Conservation (phyloP, 768 basidiomycete species). For the Amylocystis lapponica region DNA sequence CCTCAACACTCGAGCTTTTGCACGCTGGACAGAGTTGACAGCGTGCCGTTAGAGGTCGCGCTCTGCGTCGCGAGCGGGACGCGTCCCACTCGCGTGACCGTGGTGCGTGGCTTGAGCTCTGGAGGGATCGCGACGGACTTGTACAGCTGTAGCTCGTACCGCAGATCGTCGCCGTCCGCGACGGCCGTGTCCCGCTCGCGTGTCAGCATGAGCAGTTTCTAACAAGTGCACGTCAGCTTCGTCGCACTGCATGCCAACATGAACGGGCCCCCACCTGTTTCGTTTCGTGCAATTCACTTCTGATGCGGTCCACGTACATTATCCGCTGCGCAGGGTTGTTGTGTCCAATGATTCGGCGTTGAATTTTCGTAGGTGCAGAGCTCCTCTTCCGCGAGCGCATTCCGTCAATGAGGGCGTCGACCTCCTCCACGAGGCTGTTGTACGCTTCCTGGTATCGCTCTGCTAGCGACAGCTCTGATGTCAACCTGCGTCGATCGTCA, state of each 20-base stretch:
- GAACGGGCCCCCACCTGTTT: slow-evolving; percentile 59
- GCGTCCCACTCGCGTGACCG: slow-evolving; percentile 27
- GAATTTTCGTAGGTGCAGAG: too few relatives aligned
- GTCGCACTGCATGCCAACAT: not conserved
- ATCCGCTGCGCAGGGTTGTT: slow-evolving; percentile 82
- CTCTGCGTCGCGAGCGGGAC: slow-evolving; percentile 20
- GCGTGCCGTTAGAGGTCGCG: slow-evolving; percentile 12
- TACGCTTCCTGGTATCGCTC: slow-evolving; percentile 72
- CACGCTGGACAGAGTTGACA: not conserved
- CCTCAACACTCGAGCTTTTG: not conserved
- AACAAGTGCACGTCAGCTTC: not conserved
- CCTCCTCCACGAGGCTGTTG: slow-evolving; percentile 53
- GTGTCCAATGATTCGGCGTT: slow-evolving; percentile 82
- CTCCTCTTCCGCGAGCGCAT: slow-evolving; percentile 74
- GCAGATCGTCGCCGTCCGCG: slow-evolving; percentile 26
- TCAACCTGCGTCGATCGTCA: slow-evolving; percentile 28
- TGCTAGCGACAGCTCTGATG: slow-evolving; percentile 49
- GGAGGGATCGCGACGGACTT: slow-evolving; percentile 26
- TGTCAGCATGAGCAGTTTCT: slow-evolving; percentile 26
- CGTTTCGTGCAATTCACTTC: slow-evolving; percentile 70
- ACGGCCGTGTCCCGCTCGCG: slow-evolving; percentile 26
- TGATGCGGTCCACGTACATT: slow-evolving; percentile 78
- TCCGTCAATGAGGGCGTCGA: slow-evolving; percentile 66
- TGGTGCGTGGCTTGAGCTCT: slow-evolving; percentile 26
- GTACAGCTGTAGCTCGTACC: slow-evolving; percentile 29